Base-by-base conservation (phyloP, 306 rosid species). In the Hippophae gyantsensis region DNA sequence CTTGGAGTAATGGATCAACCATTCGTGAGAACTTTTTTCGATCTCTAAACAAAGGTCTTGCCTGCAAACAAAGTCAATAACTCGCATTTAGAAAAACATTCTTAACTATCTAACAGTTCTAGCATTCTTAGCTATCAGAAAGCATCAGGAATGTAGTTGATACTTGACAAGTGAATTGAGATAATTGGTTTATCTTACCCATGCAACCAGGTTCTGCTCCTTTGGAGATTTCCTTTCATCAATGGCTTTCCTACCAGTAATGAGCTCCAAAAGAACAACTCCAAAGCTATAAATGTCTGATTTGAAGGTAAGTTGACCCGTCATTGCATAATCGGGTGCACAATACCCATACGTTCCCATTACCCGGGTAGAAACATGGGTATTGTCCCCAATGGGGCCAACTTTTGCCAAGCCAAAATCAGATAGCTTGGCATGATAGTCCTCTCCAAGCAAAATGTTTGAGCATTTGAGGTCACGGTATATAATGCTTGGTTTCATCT, bases 331-430 rank as follows among this genome's bases (percentile, higher is more conserved):
- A 71, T 81, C 89, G 2, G 97, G 96, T 6, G 95, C 95, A 46
- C 92, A 85, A 42, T 92, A 92, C 60, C 98, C 98, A 62, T 71
- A 73, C 2, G 98, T 83, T 48, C 98, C 98, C 92, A 85, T 83
- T 58, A 87, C 84, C 74, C 86, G 81, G 5, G 89, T 78, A 40
- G 86, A 85, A 67, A 83, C 87, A 60, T 78, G 90, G 14, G 90
- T 90, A 64, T 90, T 71, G 60, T 83, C 95, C 52, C 92, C 84
- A 51, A 69, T 78, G 5, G 96, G 93, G 5, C 89, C 89, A 6
- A 81, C 92, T 85, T 74, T 92, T 26, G 98, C 95, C 75, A 81
- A 71, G 57, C 98, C 95, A 64, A 92, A 92, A 72, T 90, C 97
- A 10, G 97, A 90, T 46, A 90, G 78, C 81, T 90, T 90, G 1